These are phyloP conservation scores for Aquilaria agallochum DNA, from an alignment of 441 rosid species.

Conservation along the genomic window DNA sequence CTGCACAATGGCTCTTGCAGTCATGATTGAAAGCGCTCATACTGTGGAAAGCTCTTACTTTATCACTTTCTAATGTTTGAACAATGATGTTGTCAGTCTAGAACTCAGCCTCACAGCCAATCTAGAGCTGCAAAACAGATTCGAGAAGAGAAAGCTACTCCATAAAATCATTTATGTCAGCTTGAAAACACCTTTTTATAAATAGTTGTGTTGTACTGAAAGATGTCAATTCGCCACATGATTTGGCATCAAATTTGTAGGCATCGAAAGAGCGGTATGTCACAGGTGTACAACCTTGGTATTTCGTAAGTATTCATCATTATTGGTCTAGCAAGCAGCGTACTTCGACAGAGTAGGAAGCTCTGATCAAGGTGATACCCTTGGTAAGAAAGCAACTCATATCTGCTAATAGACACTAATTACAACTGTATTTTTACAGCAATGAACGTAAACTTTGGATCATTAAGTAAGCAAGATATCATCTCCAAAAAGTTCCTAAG, in stretches of 20 bases:
- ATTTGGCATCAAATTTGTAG: slow-evolving; percentile 77
- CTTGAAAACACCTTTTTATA: slow-evolving; percentile 42
- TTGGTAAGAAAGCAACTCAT: slow-evolving; percentile 95
- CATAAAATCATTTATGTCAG: slow-evolving; percentile 7
- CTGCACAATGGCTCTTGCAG: slow-evolving; percentile 99
- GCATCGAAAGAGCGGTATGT: slow-evolving; percentile 92
- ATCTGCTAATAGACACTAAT: slow-evolving; percentile 39
- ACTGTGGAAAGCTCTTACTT: slow-evolving; percentile 99
- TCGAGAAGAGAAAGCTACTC: slow-evolving; percentile 16
- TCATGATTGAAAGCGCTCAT: slow-evolving; percentile 99
- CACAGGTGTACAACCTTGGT: slow-evolving; percentile 72
- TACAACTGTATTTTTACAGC: slow-evolving; percentile 9
- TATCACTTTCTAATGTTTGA: slow-evolving; percentile 89
- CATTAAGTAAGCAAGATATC: too few relatives aligned
- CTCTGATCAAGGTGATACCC: slow-evolving; percentile 97
- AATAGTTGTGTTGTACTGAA: slow-evolving; percentile 70
- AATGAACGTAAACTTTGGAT: too few relatives aligned
- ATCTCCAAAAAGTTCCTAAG: too few relatives aligned
- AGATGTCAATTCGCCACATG: slow-evolving; percentile 79
- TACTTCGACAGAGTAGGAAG: slow-evolving; percentile 83
- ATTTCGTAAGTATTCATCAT: slow-evolving; percentile 83
- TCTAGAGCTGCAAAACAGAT: background rate
- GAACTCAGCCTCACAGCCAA: too few relatives aligned
- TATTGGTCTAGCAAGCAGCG: slow-evolving; percentile 86
- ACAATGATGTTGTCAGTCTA: slow-evolving; percentile 26